A percentile compares a stretch with the other conserved stretches of the same genome.
Evolutionary conservation across 768 basidiomycete genomes (phyloP).

Genomic region (Nidularia sp.): DNA sequence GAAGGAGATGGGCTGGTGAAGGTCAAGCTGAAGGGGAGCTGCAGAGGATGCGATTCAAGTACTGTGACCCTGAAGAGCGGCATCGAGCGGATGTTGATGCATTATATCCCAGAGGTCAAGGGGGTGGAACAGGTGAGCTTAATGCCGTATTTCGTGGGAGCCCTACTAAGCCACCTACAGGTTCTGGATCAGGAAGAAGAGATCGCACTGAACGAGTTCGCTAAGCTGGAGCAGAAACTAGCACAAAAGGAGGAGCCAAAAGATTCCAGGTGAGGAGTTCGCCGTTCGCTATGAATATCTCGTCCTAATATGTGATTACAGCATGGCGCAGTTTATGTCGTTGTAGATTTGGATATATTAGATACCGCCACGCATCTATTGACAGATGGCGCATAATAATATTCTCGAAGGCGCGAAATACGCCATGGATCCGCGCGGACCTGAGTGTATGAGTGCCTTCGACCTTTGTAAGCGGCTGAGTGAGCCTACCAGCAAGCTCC

Average conservation of each 20-base stretch:
- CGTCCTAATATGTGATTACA: slow-evolving; percentile 17
- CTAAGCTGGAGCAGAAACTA: slow-evolving; percentile 77
- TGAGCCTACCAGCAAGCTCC: no score
- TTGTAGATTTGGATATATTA: no score
- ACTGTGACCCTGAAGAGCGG: slow-evolving; percentile 95
- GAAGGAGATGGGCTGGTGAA: slow-evolving; percentile 74
- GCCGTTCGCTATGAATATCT: not conserved
- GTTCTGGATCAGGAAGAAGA: slow-evolving; percentile 87
- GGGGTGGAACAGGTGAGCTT: slow-evolving; percentile 76
- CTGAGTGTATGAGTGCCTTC: no score
- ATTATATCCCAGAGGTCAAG: slow-evolving; percentile 96
- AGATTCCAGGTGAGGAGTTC: slow-evolving; percentile 37
- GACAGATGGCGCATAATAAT: no score
- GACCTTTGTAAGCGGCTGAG: no score
- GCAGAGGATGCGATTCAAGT: slow-evolving; percentile 91
- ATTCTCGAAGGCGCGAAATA: no score
- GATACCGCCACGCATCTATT: no score
- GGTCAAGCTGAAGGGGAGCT: slow-evolving; percentile 94
- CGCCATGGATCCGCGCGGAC: no score
- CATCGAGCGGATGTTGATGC: slow-evolving; percentile 98
- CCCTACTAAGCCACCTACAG: slow-evolving; percentile 33
- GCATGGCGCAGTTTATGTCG: slow-evolving; percentile 85
- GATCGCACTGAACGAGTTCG: slow-evolving; percentile 84
- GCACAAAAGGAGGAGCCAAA: slow-evolving; percentile 36
- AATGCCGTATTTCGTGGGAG: not conserved